These are phyloP conservation scores for Lodderomyces metapsilosis DNA, from an alignment of 1,139 yeast genomes.

Conservation along the genomic window DNA sequence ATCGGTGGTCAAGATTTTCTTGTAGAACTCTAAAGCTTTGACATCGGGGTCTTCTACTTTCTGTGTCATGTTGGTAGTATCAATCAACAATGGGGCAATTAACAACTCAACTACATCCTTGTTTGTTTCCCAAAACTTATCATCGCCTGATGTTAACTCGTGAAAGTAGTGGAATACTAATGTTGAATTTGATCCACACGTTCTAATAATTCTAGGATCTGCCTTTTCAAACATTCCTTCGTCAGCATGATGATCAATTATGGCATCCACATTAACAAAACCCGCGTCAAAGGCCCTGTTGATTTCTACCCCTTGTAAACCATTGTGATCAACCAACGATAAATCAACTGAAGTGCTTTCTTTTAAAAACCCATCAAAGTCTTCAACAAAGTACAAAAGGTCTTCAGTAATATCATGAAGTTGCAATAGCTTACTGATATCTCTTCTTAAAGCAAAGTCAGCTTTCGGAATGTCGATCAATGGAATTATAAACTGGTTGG, in stretches of 20 bases:
- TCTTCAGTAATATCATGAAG: conserved; percentile 48
- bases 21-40: conserved; percentile 40
- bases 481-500: conserved; percentile 47
- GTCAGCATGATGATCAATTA: conserved; percentile 88
- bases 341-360: conserved; percentile 7
- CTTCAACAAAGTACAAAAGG: conserved; percentile 65
- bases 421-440: conserved; percentile 54
- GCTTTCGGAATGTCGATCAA: conserved; percentile 66
- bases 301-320: conserved; percentile 51
- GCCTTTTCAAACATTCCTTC: conserved; percentile 49
- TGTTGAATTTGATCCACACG: conserved; percentile 77
- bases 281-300: conserved; percentile 22
- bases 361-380: conserved; percentile 32
- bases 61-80: conserved; percentile 62
- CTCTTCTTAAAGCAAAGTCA: conserved; percentile 71
- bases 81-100: conserved; percentile 68
- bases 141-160: conserved; percentile 18
- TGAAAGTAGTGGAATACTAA: conserved; percentile 67
- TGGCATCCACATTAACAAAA: conserved; percentile 46
- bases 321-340: conserved; percentile 78
- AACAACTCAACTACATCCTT: conserved; percentile 49
- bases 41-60: conserved; percentile 59
- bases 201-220: conserved; percentile 57
- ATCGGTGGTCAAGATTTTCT: conserved; percentile 13
- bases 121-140: conserved; percentile 15